Conservation (phyloP, 495 filamentous ascomycete genomes). For the Penicillium desertorum region DNA sequence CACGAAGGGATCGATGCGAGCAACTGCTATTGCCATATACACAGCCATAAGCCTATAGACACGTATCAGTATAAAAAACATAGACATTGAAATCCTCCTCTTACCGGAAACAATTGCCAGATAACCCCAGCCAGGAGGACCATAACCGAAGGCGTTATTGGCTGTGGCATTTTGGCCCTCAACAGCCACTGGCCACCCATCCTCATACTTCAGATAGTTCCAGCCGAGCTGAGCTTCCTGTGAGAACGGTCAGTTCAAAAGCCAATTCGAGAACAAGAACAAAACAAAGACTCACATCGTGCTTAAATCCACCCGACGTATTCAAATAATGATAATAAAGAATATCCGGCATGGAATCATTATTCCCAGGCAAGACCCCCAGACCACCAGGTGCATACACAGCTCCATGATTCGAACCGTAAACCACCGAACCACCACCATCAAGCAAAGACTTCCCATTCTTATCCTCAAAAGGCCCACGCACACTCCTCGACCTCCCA, state of each 20-base stretch:
- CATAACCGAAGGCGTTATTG: slow-evolving; percentile 2
- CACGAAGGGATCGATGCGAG: not conserved
- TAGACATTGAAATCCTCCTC: not conserved
- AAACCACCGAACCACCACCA: slow-evolving; percentile 46
- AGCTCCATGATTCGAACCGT: slow-evolving; percentile 46
- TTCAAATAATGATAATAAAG: slow-evolving; percentile 54
- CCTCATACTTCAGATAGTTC: slow-evolving; percentile 43
- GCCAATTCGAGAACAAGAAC: not conserved
- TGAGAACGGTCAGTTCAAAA: slow-evolving; percentile 6
- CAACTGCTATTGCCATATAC: slow-evolving; percentile 15
- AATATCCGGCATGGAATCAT: slow-evolving; percentile 36
- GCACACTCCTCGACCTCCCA: slow-evolving; percentile 36
- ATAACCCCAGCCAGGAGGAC: slow-evolving; percentile 13
- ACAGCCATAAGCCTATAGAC: slow-evolving; percentile 24
- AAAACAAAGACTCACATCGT: slow-evolving; percentile 29
- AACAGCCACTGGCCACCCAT: slow-evolving; percentile 45
- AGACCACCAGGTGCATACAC: slow-evolving; percentile 51
- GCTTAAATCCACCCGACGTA: slow-evolving; percentile 40
- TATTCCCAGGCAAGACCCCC: slow-evolving; percentile 36
- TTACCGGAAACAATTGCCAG: slow-evolving; percentile 14
- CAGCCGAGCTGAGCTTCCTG: slow-evolving; percentile 50
- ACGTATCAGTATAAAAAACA: not conserved
- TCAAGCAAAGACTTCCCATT: slow-evolving; percentile 29
- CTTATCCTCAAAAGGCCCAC: slow-evolving; percentile 47
- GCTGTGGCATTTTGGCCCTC: slow-evolving; percentile 9